Evolutionary conservation across 2,329 filamentous ascomycete genomes (phyloP).

Genomic region (Leptographium procerum): DNA sequence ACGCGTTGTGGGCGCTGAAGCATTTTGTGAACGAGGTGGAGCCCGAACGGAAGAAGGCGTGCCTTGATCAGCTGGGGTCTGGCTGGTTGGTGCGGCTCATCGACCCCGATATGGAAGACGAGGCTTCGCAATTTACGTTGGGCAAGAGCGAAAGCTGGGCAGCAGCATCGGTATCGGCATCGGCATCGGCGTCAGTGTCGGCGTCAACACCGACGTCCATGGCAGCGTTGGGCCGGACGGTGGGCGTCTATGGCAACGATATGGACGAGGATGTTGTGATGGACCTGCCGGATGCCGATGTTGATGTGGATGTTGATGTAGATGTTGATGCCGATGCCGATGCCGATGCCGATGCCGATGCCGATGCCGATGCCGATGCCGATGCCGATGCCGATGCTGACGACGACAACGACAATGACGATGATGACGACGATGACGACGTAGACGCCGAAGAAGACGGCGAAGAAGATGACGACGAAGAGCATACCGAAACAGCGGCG

Average conservation of each 20-base stretch:
- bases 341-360: not conserved
- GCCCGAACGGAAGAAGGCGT: slow-evolving; percentile 62
- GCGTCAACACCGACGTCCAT: too few species aligned
- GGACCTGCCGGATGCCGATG: not conserved
- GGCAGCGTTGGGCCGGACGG: too few species aligned
- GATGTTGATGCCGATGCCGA: not conserved
- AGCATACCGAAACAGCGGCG: not conserved
- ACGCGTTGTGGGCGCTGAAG: slow-evolving; percentile 88
- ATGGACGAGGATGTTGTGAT: not conserved
- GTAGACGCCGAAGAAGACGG: slow-evolving; percentile 5
- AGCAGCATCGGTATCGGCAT: not conserved
- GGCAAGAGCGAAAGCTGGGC: slow-evolving; percentile 11
- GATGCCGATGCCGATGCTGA: too few species aligned
- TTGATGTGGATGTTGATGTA: too few species aligned
- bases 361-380: too few species aligned
- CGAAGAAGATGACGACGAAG: not conserved
- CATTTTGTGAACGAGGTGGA: slow-evolving; percentile 68
- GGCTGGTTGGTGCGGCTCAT: slow-evolving; percentile 76
- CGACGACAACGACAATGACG: not conserved
- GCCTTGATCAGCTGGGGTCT: slow-evolving; percentile 65
- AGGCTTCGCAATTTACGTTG: slow-evolving; percentile 24
- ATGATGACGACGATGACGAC: not conserved
- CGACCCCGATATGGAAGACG: slow-evolving; percentile 47
- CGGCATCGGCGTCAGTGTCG: slow-evolving; percentile 11
- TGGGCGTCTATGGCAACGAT: not conserved